phyloP scores from a whole-genome alignment of 1,284 basidiomycete species.

The Earliella scabrosa region DNA sequence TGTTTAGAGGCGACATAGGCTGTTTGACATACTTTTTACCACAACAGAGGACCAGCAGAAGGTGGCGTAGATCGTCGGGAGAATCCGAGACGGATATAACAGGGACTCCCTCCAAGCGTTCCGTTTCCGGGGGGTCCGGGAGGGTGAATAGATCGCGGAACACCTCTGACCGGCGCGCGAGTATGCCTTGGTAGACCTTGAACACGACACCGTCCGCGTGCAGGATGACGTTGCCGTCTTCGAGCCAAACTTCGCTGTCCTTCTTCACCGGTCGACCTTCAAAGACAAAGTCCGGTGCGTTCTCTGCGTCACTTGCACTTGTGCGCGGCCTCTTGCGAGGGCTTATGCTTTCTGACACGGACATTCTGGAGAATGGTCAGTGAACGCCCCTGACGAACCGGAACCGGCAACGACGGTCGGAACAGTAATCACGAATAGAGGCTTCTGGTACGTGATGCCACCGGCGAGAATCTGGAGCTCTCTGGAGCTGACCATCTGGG shows the following conservation, averaged over 20 bases:
- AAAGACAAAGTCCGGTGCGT: too few species aligned
- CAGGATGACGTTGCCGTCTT: constrained; percentile 66
- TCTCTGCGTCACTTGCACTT: neutral
- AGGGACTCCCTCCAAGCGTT: constrained; percentile 5
- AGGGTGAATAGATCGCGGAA: constrained; percentile 62
- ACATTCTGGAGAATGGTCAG: too few species aligned
- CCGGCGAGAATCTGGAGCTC: too few species aligned
- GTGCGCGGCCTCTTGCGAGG: too few species aligned
- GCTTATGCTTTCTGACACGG: too few species aligned
- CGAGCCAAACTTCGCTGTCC: constrained; percentile 58
- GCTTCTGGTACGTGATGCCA: too few species aligned
- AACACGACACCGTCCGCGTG: constrained; percentile 55
- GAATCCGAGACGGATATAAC: constrained; percentile 3
- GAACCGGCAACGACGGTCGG: too few species aligned
- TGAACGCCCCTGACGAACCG: too few species aligned
- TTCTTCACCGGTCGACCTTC: neutral
- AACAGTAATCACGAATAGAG: too few species aligned
- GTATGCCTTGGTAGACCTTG: constrained; percentile 66
- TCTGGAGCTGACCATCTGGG: too few species aligned
- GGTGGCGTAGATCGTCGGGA: neutral
- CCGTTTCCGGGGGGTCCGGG: constrained; percentile 36
- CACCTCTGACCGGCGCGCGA: constrained; percentile 67
- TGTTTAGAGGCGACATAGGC: neutral
- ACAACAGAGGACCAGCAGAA: neutral
- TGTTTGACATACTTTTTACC: constrained; percentile 2